phyloP scores from a whole-genome alignment of 371 early-diverging fungal genomes.

The Parasitella parasitica region DNA sequence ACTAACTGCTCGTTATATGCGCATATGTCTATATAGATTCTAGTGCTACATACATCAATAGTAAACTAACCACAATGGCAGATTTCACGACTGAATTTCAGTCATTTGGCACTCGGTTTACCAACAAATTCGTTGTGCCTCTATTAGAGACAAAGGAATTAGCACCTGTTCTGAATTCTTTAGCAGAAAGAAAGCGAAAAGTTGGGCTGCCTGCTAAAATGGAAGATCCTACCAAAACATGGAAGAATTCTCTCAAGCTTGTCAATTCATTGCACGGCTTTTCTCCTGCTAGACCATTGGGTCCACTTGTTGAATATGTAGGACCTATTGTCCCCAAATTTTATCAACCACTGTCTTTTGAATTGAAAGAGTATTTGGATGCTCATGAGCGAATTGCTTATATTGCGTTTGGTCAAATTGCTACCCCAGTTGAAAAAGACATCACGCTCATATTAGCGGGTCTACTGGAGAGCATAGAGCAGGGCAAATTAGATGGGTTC shows the following conservation, averaged over 20 bases:
- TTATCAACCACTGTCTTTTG: slow-evolving; percentile 12
- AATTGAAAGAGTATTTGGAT: slow-evolving; percentile 18
- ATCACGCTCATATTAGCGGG: slow-evolving; percentile 18
- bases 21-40: background rate
- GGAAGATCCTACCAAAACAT: background rate
- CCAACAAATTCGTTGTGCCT: background rate
- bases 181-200: background rate
- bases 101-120: background rate
- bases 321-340: slow-evolving; percentile 29
- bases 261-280: slow-evolving; percentile 27
- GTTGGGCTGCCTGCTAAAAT: background rate
- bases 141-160: background rate
- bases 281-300: slow-evolving; percentile 25
- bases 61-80: background rate
- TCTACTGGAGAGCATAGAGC: slow-evolving; percentile 20
- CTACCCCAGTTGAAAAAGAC: slow-evolving; percentile 7
- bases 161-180: background rate
- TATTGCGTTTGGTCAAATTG: slow-evolving; percentile 42
- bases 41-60: slow-evolving; percentile 8
- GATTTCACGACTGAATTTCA: slow-evolving; percentile 6
- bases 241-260: slow-evolving; percentile 20
- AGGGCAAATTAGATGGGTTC: slow-evolving; percentile 25
- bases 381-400: slow-evolving; percentile 27
- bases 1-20: background rate
- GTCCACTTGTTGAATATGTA: slow-evolving; percentile 33